A percentile compares a stretch with the other conserved stretches of the same genome.
phyloP scores from a whole-genome alignment of 306 rosid genomes.

The Prunus armeniaca region DNA sequence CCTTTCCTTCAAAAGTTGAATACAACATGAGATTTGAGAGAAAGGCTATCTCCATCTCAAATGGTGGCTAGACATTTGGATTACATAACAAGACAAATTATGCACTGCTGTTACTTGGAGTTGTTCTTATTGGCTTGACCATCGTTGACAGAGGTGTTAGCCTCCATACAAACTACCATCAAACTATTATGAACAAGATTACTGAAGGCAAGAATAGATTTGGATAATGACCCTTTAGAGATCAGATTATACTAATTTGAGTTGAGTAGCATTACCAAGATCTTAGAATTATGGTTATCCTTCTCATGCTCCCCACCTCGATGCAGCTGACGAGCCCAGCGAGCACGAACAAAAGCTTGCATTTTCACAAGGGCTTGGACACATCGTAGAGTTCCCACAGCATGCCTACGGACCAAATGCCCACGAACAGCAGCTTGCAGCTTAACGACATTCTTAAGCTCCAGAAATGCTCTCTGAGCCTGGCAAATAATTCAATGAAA shows the following conservation, averaged over 20 bases:
- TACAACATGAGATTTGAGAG: neutral
- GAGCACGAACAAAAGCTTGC: slow-evolving; percentile 89
- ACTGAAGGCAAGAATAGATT: neutral
- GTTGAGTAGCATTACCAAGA: slow-evolving; percentile 44
- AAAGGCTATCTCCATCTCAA: neutral
- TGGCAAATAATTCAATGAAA: slow-evolving; percentile 22
- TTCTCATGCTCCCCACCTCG: slow-evolving; percentile 19
- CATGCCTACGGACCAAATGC: slow-evolving; percentile 84
- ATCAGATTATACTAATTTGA: slow-evolving; percentile 1
- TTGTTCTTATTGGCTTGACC: neutral
- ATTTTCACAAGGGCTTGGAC: slow-evolving; percentile 78
- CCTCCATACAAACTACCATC: neutral
- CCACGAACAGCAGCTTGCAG: slow-evolving; percentile 97
- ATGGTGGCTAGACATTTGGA: neutral
- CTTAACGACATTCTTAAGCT: slow-evolving; percentile 61
- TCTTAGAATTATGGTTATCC: slow-evolving; percentile 23
- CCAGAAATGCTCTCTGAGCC: slow-evolving; percentile 56
- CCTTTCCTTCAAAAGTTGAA: neutral
- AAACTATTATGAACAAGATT: neutral
- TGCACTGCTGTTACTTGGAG: neutral
- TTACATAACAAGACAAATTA: neutral
- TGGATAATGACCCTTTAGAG: neutral
- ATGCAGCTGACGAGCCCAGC: slow-evolving; percentile 30
- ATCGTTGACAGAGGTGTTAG: neutral
- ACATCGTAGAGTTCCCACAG: slow-evolving; percentile 88